A percentile compares a stretch with the other conserved stretches of the same genome.
Evolutionary conservation across 371 early-diverging fungal genomes (phyloP).

Genomic region (Caulochytrium protostelioides): DNA sequence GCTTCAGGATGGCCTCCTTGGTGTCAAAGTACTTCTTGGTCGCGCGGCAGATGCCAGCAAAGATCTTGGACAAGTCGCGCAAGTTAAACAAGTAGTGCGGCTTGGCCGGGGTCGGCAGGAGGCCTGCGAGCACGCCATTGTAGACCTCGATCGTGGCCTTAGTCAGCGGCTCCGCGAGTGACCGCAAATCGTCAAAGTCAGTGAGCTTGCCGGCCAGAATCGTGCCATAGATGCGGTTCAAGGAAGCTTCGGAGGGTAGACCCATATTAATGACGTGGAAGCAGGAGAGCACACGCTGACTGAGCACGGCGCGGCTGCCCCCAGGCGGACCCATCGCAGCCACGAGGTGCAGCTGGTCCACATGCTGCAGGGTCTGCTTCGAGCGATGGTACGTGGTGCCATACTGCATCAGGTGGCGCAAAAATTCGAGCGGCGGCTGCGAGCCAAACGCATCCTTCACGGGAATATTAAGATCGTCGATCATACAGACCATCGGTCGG

Average conservation of each 20-base stretch:
- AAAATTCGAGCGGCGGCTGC: slow-evolving; percentile 30
- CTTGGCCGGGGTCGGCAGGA: slow-evolving; percentile 31
- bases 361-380: slow-evolving; percentile 25
- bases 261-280: slow-evolving; percentile 31
- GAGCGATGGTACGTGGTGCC: slow-evolving; percentile 15
- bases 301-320: slow-evolving; percentile 21
- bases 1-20: slow-evolving; percentile 19
- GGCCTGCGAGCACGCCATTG: slow-evolving; percentile 17
- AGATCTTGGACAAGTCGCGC: slow-evolving; percentile 29
- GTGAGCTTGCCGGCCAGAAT: slow-evolving; percentile 29
- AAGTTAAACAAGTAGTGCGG: slow-evolving; percentile 35
- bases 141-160: slow-evolving; percentile 28
- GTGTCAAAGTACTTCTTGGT: slow-evolving; percentile 31
- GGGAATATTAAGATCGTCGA: slow-evolving; percentile 37
- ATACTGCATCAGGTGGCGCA: slow-evolving; percentile 31
- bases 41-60: slow-evolving; percentile 27
- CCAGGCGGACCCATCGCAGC: slow-evolving; percentile 36
- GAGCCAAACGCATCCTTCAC: slow-evolving; percentile 28
- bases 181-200: slow-evolving; percentile 34
- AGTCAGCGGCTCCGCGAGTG: slow-evolving; percentile 26
- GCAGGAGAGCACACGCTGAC: slow-evolving; percentile 20
- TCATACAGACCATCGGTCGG: slow-evolving; percentile 20
- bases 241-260: slow-evolving; percentile 19
- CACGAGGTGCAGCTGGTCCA: slow-evolving; percentile 21
- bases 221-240: slow-evolving; percentile 19